Evolutionary conservation across 352 stramenopile species (phyloP).

Genomic region (Peronospora tabacina): DNA sequence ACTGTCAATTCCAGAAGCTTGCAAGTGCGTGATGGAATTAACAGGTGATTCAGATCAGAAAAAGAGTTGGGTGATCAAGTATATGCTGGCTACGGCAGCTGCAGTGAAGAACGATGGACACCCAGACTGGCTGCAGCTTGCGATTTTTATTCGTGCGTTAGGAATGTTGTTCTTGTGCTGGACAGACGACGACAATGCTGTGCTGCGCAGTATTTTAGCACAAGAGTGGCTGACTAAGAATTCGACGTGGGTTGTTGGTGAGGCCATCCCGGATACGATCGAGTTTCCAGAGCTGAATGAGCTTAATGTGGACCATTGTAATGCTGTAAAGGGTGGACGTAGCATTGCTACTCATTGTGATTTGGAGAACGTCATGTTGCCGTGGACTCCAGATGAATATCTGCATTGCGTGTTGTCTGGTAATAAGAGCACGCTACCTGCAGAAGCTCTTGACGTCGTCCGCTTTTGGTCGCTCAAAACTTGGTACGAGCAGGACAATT

Average conservation of each 20-base stretch:
- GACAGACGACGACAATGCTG: constrained; percentile 58
- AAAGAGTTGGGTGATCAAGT: constrained; percentile 57
- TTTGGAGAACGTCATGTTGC: constrained; percentile 41
- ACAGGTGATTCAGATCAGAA: constrained; percentile 41
- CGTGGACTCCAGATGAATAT: constrained; percentile 79
- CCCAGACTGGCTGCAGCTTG: constrained; percentile 76
- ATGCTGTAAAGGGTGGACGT: constrained; percentile 11
- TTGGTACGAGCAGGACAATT: constrained; percentile 54
- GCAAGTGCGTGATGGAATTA: constrained; percentile 48
- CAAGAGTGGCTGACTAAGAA: constrained; percentile 61
- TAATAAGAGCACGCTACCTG: constrained; percentile 55
- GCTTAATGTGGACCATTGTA: constrained; percentile 54
- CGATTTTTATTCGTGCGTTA: constrained; percentile 60
- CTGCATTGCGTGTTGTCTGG: constrained; percentile 52
- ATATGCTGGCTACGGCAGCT: constrained; percentile 60
- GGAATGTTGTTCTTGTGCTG: constrained; percentile 74
- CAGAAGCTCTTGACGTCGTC: constrained; percentile 51
- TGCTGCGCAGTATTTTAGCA: constrained; percentile 58
- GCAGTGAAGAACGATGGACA: constrained; percentile 58
- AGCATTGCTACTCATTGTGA: constrained; percentile 13
- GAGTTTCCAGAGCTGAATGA: constrained; percentile 53
- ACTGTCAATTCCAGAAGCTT: constrained; percentile 55
- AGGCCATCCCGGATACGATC: constrained; percentile 50
- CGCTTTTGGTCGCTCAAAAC: constrained; percentile 73
- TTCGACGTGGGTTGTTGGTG: constrained; percentile 59